Conservation (phyloP, 108 stramenopile species). For the Parmales sp. region DNA sequence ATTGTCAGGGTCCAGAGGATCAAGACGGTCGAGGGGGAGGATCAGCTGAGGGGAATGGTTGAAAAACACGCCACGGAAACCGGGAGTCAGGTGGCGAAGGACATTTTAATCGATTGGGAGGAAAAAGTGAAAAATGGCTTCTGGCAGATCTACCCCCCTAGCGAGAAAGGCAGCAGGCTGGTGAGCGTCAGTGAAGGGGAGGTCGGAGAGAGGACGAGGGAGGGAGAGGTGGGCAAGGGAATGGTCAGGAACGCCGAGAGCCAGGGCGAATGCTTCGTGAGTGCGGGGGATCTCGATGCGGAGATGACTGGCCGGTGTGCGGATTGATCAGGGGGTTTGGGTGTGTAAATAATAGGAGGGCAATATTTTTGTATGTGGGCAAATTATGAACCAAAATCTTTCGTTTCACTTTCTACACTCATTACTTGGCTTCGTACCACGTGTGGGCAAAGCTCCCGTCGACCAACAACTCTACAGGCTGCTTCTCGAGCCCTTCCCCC, state of each 20-base stretch:
- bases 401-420: not conserved
- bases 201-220: too few relatives aligned
- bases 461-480: constrained; percentile 81
- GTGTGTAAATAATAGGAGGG: too few relatives aligned
- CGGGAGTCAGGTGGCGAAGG: constrained; percentile 68
- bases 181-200: not conserved
- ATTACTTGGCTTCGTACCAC: constrained; percentile 98
- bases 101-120: constrained; percentile 77
- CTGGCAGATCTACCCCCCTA: constrained; percentile 52
- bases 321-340: too few relatives aligned
- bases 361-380: too few relatives aligned
- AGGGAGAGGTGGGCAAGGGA: too few relatives aligned
- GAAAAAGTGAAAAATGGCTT: constrained; percentile 54
- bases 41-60: constrained; percentile 65
- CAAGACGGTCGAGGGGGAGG: constrained; percentile 49
- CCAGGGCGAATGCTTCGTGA: too few relatives aligned
- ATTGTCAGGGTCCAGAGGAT: constrained; percentile 77
- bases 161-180: not conserved
- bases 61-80: constrained; percentile 81
- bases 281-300: too few relatives aligned
- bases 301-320: too few relatives aligned
- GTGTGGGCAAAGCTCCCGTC: constrained; percentile 82
- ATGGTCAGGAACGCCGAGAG: too few relatives aligned
- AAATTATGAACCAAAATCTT: too few relatives aligned
- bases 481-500: constrained; percentile 68